A percentile compares a stretch with the other conserved stretches of the same genome.
Evolutionary conservation across 495 filamentous ascomycete genomes (phyloP).

Genomic region (Talaromyces borbonicus): DNA sequence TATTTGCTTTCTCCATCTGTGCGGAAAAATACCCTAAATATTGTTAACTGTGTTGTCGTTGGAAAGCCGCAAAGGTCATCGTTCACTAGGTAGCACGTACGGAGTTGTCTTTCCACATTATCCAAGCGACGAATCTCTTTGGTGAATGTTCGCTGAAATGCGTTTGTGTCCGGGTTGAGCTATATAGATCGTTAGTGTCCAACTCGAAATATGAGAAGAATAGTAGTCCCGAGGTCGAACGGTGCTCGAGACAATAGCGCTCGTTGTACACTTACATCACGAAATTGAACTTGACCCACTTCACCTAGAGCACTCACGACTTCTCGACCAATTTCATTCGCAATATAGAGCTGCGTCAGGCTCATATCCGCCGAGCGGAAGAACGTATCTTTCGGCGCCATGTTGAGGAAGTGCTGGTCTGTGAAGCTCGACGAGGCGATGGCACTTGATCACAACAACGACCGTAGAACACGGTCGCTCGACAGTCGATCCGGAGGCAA

Average conservation of each 20-base stretch:
- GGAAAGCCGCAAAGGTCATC: too few species aligned
- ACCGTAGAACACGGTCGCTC: not conserved
- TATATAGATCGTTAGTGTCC: slow-evolving; percentile 22
- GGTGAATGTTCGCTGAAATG: slow-evolving; percentile 95
- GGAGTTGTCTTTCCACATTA: slow-evolving; percentile 95
- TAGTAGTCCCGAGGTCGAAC: not conserved
- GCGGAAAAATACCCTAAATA: slow-evolving; percentile 82
- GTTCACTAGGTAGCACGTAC: slow-evolving; percentile 56
- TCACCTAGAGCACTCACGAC: slow-evolving; percentile 94
- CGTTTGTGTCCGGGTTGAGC: slow-evolving; percentile 86
- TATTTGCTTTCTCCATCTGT: slow-evolving; percentile 87
- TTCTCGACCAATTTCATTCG: slow-evolving; percentile 96
- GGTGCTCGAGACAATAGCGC: not conserved
- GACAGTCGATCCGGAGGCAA: too few species aligned
- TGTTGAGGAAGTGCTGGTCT: slow-evolving; percentile 18
- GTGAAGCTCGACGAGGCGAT: not conserved
- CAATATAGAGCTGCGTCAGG: slow-evolving; percentile 97
- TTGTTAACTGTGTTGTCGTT: too few species aligned
- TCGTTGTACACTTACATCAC: slow-evolving; percentile 66
- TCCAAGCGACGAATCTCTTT: slow-evolving; percentile 94
- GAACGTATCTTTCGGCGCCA: slow-evolving; percentile 71
- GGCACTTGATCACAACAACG: not conserved
- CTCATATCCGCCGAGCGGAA: slow-evolving; percentile 99
- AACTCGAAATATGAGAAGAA: not conserved
- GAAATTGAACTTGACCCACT: slow-evolving; percentile 89